A percentile compares a stretch with the other conserved stretches of the same genome.
Evolutionary conservation across 805 yeast genomes (phyloP).

Genomic region (Wickerhamomyces xylosicus): DNA sequence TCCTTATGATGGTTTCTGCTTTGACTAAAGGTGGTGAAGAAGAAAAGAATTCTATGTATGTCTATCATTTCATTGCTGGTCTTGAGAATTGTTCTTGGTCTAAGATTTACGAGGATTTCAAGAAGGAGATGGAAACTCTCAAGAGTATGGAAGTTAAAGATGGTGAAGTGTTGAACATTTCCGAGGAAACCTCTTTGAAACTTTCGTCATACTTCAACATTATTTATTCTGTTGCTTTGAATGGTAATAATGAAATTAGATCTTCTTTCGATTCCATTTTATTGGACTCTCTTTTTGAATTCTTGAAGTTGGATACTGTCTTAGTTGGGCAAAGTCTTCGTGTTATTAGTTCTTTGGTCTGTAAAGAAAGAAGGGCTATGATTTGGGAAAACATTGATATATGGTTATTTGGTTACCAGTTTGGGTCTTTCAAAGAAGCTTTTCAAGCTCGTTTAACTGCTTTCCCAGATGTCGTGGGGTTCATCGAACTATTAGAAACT

Average conservation of each 20-base stretch:
- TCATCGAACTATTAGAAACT: slow-evolving; percentile 38
- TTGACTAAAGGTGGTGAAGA: slow-evolving; percentile 48
- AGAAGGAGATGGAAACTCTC: slow-evolving; percentile 40
- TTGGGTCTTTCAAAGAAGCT: slow-evolving; percentile 29
- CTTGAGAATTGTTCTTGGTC: slow-evolving; percentile 41
- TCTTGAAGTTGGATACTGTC: slow-evolving; percentile 35
- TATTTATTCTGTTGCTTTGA: slow-evolving; percentile 39
- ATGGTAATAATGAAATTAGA: slow-evolving; percentile 25
- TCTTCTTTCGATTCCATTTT: slow-evolving; percentile 18
- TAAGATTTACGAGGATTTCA: slow-evolving; percentile 40
- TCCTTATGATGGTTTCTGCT: slow-evolving; percentile 69
- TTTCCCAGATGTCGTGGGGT: slow-evolving; percentile 49
- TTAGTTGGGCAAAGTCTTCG: slow-evolving; percentile 44
- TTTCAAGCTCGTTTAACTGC: slow-evolving; percentile 37
- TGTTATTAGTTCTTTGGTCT: slow-evolving; percentile 48
- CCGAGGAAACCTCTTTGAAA: slow-evolving; percentile 67
- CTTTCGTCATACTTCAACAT: slow-evolving; percentile 67
- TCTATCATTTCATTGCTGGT: slow-evolving; percentile 35
- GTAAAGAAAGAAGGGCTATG: slow-evolving; percentile 32
- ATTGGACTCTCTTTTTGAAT: slow-evolving; percentile 31
- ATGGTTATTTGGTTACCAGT: slow-evolving; percentile 42
- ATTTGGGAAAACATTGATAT: slow-evolving; percentile 66
- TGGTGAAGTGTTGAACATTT: slow-evolving; percentile 42
- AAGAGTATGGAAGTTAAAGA: slow-evolving; percentile 24
- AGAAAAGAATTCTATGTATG: slow-evolving; percentile 33